Base-by-base conservation (phyloP, 1,284 basidiomycete species). In the Puccinia coronata region DNA sequence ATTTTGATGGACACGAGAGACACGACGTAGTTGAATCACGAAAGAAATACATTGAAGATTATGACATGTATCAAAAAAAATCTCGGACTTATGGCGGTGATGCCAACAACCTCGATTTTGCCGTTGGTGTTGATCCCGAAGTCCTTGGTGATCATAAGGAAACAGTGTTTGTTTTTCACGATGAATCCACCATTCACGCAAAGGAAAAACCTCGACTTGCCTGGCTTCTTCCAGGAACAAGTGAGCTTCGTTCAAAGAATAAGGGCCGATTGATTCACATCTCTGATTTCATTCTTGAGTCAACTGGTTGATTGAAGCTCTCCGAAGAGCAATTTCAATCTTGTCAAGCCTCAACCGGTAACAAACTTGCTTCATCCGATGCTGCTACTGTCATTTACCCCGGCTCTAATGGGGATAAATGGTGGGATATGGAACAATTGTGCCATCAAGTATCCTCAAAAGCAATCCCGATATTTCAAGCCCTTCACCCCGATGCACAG, bases 1-100 rank as follows among this genome's bases (percentile, higher is more conserved):
- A 63, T 63, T 63, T 28, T 31, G 28, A 63, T 31, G 59, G 59
- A 36, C 59, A 63, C 20, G 28, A 63, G 28, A 31, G 59, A 20
- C 28, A 14, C 59, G 34, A 63, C 34, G 59, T 63, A 63, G 34
- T 63, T 34, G 59, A 63, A 63, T 14, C 59, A 31, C 28, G 25
- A 34, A 31, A 63, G 34, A 63, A 63, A 36, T 63, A 63, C 59
- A 63, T 63, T 63, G 34, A 63, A 63, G 59, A 63, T 31, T 63
- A 28, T 31, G 20, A 31, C 6, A 63, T 34, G 34, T 36, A 63
- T 63, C 59, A 36, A 63, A 63, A 63, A n/a, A 31, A 11, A n/a
- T 63, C 59, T 36, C 20, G 59, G 28, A 34, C 20, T 5, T 63
- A 63, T 63, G 59, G 8, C 20, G 34, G 28, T 16, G 16, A 43